These are phyloP conservation scores for Phellopilus nigrolimitatus DNA, from an alignment of 1,284 basidiomycete species.

Conservation along the genomic window DNA sequence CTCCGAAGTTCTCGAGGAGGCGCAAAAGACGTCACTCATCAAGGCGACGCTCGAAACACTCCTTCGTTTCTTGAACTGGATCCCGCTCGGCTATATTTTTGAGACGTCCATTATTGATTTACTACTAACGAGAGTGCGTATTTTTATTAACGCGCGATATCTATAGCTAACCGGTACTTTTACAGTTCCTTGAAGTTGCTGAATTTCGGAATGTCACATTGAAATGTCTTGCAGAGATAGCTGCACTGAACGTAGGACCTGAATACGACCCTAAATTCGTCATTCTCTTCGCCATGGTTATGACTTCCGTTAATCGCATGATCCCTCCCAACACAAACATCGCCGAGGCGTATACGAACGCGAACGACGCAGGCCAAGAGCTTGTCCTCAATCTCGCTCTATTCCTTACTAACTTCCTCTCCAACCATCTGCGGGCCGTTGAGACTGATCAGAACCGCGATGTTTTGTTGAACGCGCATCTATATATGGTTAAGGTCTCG, in stretches of 20 bases:
- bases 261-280: constrained; percentile 99
- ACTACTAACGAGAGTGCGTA: constrained; percentile 78
- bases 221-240: constrained; percentile 97
- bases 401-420: constrained; percentile 96
- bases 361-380: constrained; percentile 96
- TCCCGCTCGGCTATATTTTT: constrained; percentile 98
- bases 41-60: constrained; percentile 95
- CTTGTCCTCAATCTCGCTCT: constrained; percentile 95
- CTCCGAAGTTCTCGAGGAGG: constrained; percentile 94
- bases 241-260: constrained; percentile 86
- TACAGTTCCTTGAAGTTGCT: constrained; percentile 90
- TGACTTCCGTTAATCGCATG: constrained; percentile 78
- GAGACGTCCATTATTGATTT: constrained; percentile 98
- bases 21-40: constrained; percentile 95
- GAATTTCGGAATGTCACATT: constrained; percentile 98
- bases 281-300: constrained; percentile 96
- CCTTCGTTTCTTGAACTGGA: constrained; percentile 98
- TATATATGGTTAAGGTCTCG: no score
- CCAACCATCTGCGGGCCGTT: constrained; percentile 86
- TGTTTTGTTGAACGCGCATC: constrained; percentile 91
- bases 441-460: constrained; percentile 92
- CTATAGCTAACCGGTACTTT: constrained; percentile 16
- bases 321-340: no score
- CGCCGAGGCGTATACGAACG: no score
- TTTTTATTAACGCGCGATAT: neutral